phyloP scores from a whole-genome alignment of 1,284 basidiomycete genomes.

The Sanghuangporus baumii region DNA sequence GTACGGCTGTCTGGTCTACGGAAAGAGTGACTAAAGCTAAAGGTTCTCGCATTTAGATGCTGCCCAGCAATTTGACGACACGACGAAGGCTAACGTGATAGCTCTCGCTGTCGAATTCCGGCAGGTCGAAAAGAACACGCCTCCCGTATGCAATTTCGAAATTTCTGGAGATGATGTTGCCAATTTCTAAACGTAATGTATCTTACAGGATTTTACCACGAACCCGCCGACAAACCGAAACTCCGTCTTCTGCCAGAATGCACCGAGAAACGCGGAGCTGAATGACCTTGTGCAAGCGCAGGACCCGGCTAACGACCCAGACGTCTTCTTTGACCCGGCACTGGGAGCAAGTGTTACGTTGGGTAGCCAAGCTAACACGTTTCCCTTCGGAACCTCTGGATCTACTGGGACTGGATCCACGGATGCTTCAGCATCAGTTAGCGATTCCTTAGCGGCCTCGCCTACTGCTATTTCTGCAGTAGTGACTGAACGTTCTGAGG shows the following conservation, averaged over 20 bases:
- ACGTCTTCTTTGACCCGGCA: conserved; percentile 55
- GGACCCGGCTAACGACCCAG: conserved; percentile 34
- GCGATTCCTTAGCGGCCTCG: background rate
- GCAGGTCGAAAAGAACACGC: conserved; percentile 58
- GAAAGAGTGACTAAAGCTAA: background rate
- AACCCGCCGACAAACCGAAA: conserved; percentile 43
- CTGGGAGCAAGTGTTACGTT: conserved; percentile 35
- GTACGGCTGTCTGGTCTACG: conserved; percentile 27
- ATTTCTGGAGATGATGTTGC: background rate
- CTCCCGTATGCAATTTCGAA: conserved; percentile 35
- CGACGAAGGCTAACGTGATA: conserved; percentile 49
- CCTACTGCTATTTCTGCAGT: background rate
- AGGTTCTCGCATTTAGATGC: conserved; percentile 33
- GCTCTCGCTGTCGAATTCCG: conserved; percentile 49
- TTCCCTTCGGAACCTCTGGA: conserved; percentile 34
- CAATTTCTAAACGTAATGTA: background rate
- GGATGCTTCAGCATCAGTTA: background rate
- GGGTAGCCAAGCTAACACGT: conserved; percentile 50
- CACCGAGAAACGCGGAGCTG: conserved; percentile 33
- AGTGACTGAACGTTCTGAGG: conserved; percentile 4
- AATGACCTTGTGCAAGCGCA: conserved; percentile 37
- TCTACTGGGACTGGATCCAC: conserved; percentile 15
- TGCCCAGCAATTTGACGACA: conserved; percentile 45
- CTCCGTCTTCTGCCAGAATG: conserved; percentile 37
- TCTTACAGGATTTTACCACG: conserved; percentile 43